Conservation (phyloP, 192 early-diverging fungal species). For the Podila epicladia region DNA sequence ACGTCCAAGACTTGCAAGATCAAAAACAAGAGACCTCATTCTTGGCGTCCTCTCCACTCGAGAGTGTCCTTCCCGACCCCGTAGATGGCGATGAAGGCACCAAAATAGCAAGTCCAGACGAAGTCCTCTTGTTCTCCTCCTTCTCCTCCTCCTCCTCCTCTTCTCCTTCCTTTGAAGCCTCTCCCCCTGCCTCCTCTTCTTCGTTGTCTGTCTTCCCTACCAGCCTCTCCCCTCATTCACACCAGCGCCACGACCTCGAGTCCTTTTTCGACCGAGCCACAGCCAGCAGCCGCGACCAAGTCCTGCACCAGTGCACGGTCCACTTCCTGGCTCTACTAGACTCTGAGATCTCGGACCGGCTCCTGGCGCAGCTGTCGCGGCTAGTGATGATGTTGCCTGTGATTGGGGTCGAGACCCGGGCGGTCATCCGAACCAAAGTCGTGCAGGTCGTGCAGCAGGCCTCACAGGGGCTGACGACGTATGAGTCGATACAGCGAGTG, state of each 20-base stretch:
- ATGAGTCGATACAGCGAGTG: slow-evolving; percentile 9
- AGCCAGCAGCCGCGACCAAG: slow-evolving; percentile 12
- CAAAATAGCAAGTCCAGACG: no score
- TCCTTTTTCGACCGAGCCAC: not conserved
- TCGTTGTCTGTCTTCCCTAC: not conserved
- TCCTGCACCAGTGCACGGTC: slow-evolving; percentile 32
- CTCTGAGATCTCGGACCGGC: slow-evolving; percentile 16
- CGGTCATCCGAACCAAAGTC: slow-evolving; percentile 19
- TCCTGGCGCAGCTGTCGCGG: slow-evolving; percentile 15
- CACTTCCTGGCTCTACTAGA: slow-evolving; percentile 34
- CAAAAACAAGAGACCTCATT: no score
- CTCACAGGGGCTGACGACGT: slow-evolving; percentile 5
- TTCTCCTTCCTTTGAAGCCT: not conserved
- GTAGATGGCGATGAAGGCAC: no score
- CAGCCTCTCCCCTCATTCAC: not conserved
- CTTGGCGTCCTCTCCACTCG: no score
- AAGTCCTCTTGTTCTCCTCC: not conserved
- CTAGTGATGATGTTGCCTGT: slow-evolving; percentile 42
- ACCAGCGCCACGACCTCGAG: not conserved
- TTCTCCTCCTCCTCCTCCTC: not conserved
- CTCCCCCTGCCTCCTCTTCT: not conserved
- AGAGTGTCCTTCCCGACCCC: no score
- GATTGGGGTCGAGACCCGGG: slow-evolving; percentile 25
- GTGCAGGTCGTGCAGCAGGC: slow-evolving; percentile 22
- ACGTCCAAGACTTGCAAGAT: no score